Evolutionary conservation across 1,284 basidiomycete genomes (phyloP), one percentile per base, ranked within the genome.

Genomic region (Ustilago trichophora): DNA sequence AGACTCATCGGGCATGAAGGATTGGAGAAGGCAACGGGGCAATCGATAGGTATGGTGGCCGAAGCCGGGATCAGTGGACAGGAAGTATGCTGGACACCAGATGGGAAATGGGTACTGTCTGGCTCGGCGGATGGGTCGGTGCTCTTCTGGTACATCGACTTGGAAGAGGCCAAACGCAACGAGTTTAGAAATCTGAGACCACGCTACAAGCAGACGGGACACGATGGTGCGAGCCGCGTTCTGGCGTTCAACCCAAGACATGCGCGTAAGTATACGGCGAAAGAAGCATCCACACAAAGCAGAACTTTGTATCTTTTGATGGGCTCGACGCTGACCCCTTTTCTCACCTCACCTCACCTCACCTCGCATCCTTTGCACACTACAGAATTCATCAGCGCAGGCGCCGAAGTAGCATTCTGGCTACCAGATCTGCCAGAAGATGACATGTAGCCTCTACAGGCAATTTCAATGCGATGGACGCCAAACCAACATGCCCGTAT

Each of bases 41-140:
- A 13, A 1, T 29, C 59, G 21, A 46, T 76, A n/a, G 66, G 68
- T 13, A 77, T 77, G 58, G 70, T 77, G 8, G 64, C 75, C 2
- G 68, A 73, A 31, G 72, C 76, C 2, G 78, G 77, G n/a, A 71
- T 73, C 42, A 79, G 77, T 26, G 78, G 78, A 0, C 60, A 73
- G 26, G 78, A 80, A 34, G 40, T 68, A 6, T 69, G 72, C 57
- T 80, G 77, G 76, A 69, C 72, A 10, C 74, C 78, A 0, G 77
- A 80, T 33, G 78, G 78, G 15, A 72, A 65, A 13, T 78, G 63
- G 58, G 71, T 80, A 10, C 21, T 78, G 21, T 64, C 75, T 0
- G 76, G 76, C 22, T 52, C 59, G 25, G 54, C 51, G 1, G 59
- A 63, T 25, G 54, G 58, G 9, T 49, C 48, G 35, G 42, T 75